A percentile compares a stretch with the other conserved stretches of the same genome.
These are phyloP conservation scores for Bruguiera sexangula DNA, from an alignment of 345 rosid genomes.

Conservation along the genomic window DNA sequence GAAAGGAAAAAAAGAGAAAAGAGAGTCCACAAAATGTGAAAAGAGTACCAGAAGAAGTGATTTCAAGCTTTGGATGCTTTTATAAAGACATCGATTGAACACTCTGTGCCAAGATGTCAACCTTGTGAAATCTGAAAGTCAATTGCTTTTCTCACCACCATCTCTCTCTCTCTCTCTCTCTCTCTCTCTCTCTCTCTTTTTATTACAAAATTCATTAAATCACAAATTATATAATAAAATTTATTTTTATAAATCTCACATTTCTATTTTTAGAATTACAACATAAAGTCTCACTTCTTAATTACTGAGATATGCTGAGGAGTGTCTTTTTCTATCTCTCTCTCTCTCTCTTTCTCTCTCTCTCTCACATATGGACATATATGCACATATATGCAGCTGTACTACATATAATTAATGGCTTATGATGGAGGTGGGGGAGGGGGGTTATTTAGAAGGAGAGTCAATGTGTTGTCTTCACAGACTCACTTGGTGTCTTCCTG, in stretches of 20 bases:
- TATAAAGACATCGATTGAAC: slow-evolving; percentile 16
- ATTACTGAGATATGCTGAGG: too few relatives aligned
- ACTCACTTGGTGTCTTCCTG: slow-evolving; percentile 50
- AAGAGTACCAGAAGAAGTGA: slow-evolving; percentile 4
- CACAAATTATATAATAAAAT: too few relatives aligned
- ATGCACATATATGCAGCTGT: background rate
- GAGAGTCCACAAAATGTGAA: slow-evolving; percentile 7
- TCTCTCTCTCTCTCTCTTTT: too few relatives aligned
- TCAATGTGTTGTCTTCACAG: slow-evolving; percentile 41
- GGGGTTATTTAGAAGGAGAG: slow-evolving; percentile 15
- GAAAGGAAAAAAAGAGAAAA: slow-evolving; percentile 9
- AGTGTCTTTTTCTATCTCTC: too few relatives aligned
- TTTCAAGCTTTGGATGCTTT: slow-evolving; percentile 39
- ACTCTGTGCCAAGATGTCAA: slow-evolving; percentile 34
- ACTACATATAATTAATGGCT: slow-evolving; percentile 31
- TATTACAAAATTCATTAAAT: too few relatives aligned
- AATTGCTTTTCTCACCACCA: slow-evolving; percentile 34
- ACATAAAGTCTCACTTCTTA: too few relatives aligned
- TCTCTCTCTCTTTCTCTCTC: background rate
- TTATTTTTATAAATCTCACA: too few relatives aligned
- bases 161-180: slow-evolving; percentile 11
- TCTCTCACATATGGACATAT: background rate
- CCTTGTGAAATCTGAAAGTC: slow-evolving; percentile 39
- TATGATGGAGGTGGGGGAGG: slow-evolving; percentile 24
- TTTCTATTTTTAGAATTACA: too few relatives aligned